A percentile compares a stretch with the other conserved stretches of the same genome.
Conservation (phyloP, 805 yeast genomes). For the Millerago galiae region DNA sequence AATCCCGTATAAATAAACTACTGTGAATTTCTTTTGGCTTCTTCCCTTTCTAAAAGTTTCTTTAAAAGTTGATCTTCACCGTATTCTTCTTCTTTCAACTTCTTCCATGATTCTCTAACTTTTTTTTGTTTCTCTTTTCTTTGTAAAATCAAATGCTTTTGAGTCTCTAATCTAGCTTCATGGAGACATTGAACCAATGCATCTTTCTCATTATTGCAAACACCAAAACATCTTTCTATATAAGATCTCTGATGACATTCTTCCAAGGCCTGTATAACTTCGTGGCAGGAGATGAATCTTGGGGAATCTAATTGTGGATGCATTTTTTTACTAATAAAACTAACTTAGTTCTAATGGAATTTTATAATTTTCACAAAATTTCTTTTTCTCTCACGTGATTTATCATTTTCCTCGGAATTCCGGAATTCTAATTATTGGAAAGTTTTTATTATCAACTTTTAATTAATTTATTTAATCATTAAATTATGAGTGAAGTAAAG, state of each 20-base stretch:
- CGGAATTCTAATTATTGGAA: not conserved
- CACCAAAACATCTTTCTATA: slow-evolving; percentile 66
- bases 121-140: slow-evolving; percentile 51
- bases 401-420: too few relatives aligned
- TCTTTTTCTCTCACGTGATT: not conserved
- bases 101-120: slow-evolving; percentile 50
- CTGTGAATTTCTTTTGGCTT: slow-evolving; percentile 25
- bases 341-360: not conserved
- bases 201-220: slow-evolving; percentile 78
- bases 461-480: too few relatives aligned
- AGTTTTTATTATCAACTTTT: not conserved
- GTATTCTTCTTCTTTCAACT: slow-evolving; percentile 67
- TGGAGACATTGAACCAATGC: slow-evolving; percentile 77
- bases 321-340: too few relatives aligned
- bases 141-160: slow-evolving; percentile 44
- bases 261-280: slow-evolving; percentile 79
- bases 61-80: slow-evolving; percentile 70
- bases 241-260: slow-evolving; percentile 76
- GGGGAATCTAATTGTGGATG: slow-evolving; percentile 50
- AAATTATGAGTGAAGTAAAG: slow-evolving; percentile 7
- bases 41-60: slow-evolving; percentile 53
- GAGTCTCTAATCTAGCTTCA: slow-evolving; percentile 60
- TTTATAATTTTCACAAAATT: too few relatives aligned
- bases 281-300: slow-evolving; percentile 57
- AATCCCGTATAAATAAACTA: not conserved